A percentile compares a stretch with the other conserved stretches of the same genome.
Evolutionary conservation across 257 asterid species (phyloP).

Genomic region (Scutellaria barbata): DNA sequence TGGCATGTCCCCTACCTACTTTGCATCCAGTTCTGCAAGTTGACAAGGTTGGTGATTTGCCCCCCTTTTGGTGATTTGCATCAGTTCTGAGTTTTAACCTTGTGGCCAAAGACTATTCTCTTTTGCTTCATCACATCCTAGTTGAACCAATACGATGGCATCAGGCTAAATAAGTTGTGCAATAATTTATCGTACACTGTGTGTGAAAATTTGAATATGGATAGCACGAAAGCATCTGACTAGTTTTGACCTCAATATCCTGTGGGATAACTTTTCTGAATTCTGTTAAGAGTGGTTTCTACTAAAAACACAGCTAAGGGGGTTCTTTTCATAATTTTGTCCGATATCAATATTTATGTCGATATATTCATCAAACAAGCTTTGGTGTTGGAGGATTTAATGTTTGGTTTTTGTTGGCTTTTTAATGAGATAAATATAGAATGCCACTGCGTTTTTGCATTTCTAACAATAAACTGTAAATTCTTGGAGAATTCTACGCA

Average conservation of each 20-base stretch:
- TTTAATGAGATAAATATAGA: slow-evolving; percentile 16
- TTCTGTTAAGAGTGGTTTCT: slow-evolving; percentile 1
- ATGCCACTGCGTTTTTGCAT: slow-evolving; percentile 12
- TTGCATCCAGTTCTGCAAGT: slow-evolving; percentile 97
- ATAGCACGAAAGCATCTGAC: slow-evolving; percentile 25
- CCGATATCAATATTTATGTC: background rate
- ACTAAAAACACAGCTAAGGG: background rate
- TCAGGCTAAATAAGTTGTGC: slow-evolving; percentile 12
- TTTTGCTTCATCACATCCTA: slow-evolving; percentile 26
- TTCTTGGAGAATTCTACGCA: slow-evolving; percentile 8
- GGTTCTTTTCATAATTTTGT: background rate
- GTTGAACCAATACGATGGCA: slow-evolving; percentile 25
- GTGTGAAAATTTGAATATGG: slow-evolving; percentile 19
- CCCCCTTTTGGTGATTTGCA: slow-evolving; percentile 31
- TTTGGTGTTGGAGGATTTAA: slow-evolving; percentile 4
- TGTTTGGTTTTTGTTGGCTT: slow-evolving; percentile 19
- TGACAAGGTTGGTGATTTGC: slow-evolving; percentile 73
- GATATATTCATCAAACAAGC: slow-evolving; percentile 24
- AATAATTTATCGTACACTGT: slow-evolving; percentile 18
- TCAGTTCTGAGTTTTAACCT: slow-evolving; percentile 25
- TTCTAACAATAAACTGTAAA: slow-evolving; percentile 20
- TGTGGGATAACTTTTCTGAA: slow-evolving; percentile 2
- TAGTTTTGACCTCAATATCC: slow-evolving; percentile 10
- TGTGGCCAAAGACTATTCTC: slow-evolving; percentile 22
- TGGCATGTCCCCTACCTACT: slow-evolving; percentile 95